Conservation (phyloP, 306 rosid genomes). For the Cicer judaicum region DNA sequence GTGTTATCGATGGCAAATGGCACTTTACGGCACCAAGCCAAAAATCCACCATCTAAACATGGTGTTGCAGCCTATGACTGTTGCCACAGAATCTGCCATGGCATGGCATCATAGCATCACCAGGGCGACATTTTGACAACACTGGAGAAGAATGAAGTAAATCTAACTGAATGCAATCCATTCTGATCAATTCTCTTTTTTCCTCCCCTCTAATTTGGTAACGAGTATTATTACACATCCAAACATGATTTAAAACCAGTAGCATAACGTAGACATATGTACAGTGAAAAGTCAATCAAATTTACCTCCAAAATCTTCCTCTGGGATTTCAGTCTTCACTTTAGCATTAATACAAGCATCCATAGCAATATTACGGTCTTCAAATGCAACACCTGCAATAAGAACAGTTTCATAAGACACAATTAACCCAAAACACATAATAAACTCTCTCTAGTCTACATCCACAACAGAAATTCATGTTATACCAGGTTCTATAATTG, state of each 20-base stretch:
- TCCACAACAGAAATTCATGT: neutral
- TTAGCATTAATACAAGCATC: conserved; percentile 20
- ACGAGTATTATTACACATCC: neutral
- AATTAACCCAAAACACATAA: neutral
- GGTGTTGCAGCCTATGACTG: neutral
- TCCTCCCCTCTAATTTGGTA: neutral
- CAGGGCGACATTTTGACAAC: neutral
- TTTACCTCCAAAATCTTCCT: conserved; percentile 46
- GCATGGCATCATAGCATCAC: neutral
- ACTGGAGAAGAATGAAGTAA: neutral
- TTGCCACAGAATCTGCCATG: neutral
- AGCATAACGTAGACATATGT: neutral
- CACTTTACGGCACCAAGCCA: neutral
- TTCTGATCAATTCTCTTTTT: neutral
- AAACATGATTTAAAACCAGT: neutral
- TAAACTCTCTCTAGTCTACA: neutral
- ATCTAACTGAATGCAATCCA: neutral
- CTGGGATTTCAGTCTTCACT: conserved; percentile 44
- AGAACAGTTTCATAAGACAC: neutral
- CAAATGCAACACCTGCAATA: conserved; percentile 43
- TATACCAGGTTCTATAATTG: conserved; percentile 55
- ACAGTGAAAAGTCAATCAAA: conserved; percentile 5
- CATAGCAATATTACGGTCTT: conserved; percentile 21
- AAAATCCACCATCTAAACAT: neutral
- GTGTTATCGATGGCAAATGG: neutral